phyloP scores from a whole-genome alignment of 179 eudicot species.

The Silene noctiflora region DNA sequence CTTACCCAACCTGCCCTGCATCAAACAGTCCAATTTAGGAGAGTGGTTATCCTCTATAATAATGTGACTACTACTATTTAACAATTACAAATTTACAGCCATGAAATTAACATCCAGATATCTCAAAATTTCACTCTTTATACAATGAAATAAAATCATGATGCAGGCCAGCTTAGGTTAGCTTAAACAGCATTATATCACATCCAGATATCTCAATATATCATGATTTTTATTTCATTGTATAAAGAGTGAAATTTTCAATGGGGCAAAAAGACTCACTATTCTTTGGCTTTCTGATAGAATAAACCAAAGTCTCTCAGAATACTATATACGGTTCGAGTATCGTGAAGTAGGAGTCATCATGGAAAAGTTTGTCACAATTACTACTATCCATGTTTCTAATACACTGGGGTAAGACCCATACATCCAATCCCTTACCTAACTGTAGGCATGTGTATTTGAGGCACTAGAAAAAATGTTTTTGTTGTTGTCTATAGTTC shows the following conservation, averaged over 20 bases:
- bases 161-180: too few species aligned
- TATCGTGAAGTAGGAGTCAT: too few species aligned
- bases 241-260: background rate
- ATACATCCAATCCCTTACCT: background rate
- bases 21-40: background rate
- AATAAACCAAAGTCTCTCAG: too few species aligned
- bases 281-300: background rate
- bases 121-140: background rate
- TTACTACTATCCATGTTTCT: background rate
- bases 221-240: background rate
- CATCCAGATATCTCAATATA: background rate
- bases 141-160: too few species aligned
- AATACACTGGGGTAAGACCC: background rate
- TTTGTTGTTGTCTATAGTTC: background rate
- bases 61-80: background rate
- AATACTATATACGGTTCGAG: too few species aligned
- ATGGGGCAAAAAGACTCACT: background rate
- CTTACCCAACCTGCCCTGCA: background rate
- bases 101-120: background rate
- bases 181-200: background rate
- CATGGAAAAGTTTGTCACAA: background rate
- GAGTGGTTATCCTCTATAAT: background rate
- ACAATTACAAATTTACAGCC: slow-evolving; percentile 10
- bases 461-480: background rate
- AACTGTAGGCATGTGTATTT: background rate